Evolutionary conservation across 352 stramenopile species (phyloP), one percentile per base, ranked within the genome.

Genomic region (Globisporangium apiculatum): DNA sequence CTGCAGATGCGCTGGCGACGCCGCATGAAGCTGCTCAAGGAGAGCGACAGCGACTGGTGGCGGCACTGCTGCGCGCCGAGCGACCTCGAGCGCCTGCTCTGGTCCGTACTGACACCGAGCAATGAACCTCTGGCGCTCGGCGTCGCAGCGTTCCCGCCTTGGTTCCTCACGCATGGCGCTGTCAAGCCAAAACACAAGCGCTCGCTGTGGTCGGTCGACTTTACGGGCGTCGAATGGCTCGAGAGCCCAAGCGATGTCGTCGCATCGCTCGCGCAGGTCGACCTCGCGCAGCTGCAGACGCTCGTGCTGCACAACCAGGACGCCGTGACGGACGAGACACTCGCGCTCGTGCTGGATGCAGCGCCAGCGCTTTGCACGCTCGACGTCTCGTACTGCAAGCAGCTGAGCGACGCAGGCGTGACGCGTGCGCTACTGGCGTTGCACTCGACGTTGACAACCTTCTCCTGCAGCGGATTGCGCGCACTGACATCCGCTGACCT

Each of bases 381-480:
- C 12, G 52, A 58, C 31, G n/a, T 63, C 18, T 63, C 51, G 14
- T 58, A 63, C 36, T 63, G 58, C 42, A 40, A 31, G 0, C 42
- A 54, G 9, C 42, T 63, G n/a, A 63, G 31, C 1, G 51, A 63
- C 38, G 17, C 17, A 37, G 58, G 50, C 2, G 14, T 54, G 24
- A 1, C 18, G 3, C n/a, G 17, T 15, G n/a, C 36, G 0, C 15
- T 63, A 9, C 17, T 15, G 12, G 14, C 38, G 43, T n/a, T 4
- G 9, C n/a, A 17, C 15, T 7, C 7, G 15, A 69, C 56, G 7
- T 41, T 72, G 8, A 43, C 40, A 14, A 46, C 10, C 9, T 40
- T 72, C 1, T 47, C 24, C 1, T 53, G 54, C 45, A 66, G 57
- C 36, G 65, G 65, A 1, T 17, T 68, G 7, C 57, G 48, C 1